Conservation (phyloP, 2,329 filamentous ascomycete genomes). For the Xylariaceae sp. region DNA sequence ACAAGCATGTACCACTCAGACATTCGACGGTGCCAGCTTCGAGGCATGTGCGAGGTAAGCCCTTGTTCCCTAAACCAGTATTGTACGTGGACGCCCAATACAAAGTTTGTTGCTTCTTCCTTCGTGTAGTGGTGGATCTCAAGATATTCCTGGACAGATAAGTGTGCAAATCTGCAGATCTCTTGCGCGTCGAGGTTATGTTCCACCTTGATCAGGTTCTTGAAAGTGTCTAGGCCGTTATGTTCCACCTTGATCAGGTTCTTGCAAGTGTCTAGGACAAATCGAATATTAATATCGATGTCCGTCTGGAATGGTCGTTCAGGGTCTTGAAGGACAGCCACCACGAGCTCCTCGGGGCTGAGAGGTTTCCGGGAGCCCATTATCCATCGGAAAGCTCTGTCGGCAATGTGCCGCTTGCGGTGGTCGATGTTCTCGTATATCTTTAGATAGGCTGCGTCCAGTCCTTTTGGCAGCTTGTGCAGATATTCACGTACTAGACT, state of each 20-base stretch:
- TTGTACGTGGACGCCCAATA: neutral
- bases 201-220: slow-evolving; percentile 2
- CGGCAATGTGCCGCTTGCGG: neutral
- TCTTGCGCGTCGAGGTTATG: neutral
- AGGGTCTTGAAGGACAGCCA: slow-evolving; percentile 2
- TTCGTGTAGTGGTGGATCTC: slow-evolving; percentile 1
- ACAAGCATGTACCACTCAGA: neutral
- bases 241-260: slow-evolving; percentile 2
- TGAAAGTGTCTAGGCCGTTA: slow-evolving; percentile 1
- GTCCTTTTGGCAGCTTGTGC: slow-evolving; percentile 3
- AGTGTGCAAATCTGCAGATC: slow-evolving; percentile 4
- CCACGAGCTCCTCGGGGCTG: slow-evolving; percentile 3
- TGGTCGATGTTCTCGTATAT: slow-evolving; percentile 2
- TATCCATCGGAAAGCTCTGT: slow-evolving; percentile 4
- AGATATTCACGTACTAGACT: slow-evolving; percentile 2
- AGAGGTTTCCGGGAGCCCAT: slow-evolving; percentile 4
- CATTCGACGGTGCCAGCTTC: neutral
- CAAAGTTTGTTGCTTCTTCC: neutral
- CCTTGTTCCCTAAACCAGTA: too few species aligned
- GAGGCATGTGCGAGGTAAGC: too few species aligned
- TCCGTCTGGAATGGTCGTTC: neutral
- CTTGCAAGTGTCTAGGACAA: slow-evolving; percentile 2
- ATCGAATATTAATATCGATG: slow-evolving; percentile 1
- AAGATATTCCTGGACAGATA: slow-evolving; percentile 6
- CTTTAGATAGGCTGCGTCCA: slow-evolving; percentile 1